phyloP scores from a whole-genome alignment of 495 filamentous ascomycete species.

The Viridothelium virens region DNA sequence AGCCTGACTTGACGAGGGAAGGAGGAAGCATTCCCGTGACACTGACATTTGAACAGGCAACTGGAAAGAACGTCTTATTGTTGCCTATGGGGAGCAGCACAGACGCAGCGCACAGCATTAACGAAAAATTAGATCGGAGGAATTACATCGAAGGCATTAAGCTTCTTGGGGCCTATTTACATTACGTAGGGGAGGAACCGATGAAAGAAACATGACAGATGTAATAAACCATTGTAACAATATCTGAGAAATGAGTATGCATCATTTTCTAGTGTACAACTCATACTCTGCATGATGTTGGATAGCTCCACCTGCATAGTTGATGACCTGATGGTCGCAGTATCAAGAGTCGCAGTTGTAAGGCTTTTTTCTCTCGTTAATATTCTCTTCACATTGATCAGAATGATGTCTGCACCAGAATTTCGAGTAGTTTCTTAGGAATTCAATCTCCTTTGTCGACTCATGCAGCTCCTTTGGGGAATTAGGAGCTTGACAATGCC shows the following conservation, averaged over 20 bases:
- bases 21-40: conserved; percentile 96
- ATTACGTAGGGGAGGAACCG: conserved; percentile 91
- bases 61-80: conserved; percentile 95
- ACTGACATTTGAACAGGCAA: conserved; percentile 93
- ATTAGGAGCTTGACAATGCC: no score
- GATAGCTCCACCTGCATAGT: no score
- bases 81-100: conserved; percentile 95
- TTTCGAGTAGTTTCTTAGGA: no score
- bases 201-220: conserved; percentile 29
- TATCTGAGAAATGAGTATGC: no score
- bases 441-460: background rate
- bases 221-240: background rate
- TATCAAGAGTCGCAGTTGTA: no score
- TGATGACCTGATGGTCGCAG: no score
- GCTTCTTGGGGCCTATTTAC: conserved; percentile 86
- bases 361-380: no score
- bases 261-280: no score
- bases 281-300: no score
- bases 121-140: conserved; percentile 93
- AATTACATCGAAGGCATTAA: conserved; percentile 99
- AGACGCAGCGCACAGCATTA: conserved; percentile 92
- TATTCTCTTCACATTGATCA: no score
- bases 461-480: background rate
- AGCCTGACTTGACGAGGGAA: conserved; percentile 93
- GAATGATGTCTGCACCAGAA: no score